These are phyloP conservation scores for Phytophthora sp. DNA, from an alignment of 352 stramenopile genomes.

Conservation along the genomic window DNA sequence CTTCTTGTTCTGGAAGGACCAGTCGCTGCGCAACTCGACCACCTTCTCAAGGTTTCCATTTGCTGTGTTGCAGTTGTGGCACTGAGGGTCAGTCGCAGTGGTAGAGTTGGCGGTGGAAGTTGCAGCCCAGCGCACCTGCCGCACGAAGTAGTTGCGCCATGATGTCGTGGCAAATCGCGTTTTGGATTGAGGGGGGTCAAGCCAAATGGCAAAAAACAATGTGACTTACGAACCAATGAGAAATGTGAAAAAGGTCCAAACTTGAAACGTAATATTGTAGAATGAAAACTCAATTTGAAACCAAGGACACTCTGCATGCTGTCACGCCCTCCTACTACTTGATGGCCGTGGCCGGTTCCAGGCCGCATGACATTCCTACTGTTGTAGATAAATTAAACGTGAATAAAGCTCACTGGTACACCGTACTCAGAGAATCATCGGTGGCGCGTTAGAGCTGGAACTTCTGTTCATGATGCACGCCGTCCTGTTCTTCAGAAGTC, in stretches of 20 bases:
- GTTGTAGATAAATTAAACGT: slow-evolving; percentile 35
- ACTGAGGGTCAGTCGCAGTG: neutral
- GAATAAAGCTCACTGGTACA: no score
- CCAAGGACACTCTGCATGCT: neutral
- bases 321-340: no score
- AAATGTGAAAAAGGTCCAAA: neutral
- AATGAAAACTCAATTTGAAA: neutral
- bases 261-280: slow-evolving; percentile 19
- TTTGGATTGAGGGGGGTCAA: neutral
- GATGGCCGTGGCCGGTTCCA: no score
- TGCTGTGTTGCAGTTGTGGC: slow-evolving; percentile 26
- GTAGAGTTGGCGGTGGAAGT: neutral
- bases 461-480: slow-evolving; percentile 6
- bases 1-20: slow-evolving; percentile 85
- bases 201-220: no score
- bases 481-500: slow-evolving; percentile 42
- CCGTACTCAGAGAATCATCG: no score
- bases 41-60: slow-evolving; percentile 81
- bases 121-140: slow-evolving; percentile 27
- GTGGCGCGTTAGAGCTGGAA: slow-evolving; percentile 16
- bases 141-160: slow-evolving; percentile 61
- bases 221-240: no score
- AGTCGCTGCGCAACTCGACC: slow-evolving; percentile 66
- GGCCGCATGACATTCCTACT: no score
- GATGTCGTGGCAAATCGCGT: neutral